Base-by-base conservation (phyloP, 2,329 filamentous ascomycete genomes). In the Botrytis squamosa region DNA sequence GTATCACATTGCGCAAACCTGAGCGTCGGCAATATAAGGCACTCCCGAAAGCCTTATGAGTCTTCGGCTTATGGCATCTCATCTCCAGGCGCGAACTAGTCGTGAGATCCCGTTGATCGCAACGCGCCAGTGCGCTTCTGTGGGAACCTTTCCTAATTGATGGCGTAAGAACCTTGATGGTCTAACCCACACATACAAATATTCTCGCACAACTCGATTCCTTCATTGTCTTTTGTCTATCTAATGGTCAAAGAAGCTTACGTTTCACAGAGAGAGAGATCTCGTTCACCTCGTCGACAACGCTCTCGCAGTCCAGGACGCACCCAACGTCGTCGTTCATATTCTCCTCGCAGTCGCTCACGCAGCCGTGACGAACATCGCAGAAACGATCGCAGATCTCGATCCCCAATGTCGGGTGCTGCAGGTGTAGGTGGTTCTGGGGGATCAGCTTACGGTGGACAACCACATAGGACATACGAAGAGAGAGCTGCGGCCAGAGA, bases 261-360 rank as follows among this genome's bases (percentile, higher is more conserved):
- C 79, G 76, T 77, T 74, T 79, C 75, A 78, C 87, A 95, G 93
- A 93, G 93, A 84, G 93, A 97, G 90, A 92, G 91, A 86, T 89
- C 89, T 83, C 91, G 94, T 84, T 97, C 94, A 81, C 92, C 93
- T 85, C 93, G 92, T 81, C 92, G 94, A 85, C 97, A 93, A 85
- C 73, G 73, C 60, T 75, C 74, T 59, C 74, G 74, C 7, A 75
- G 74, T 63, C 93, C 92, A 79, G 89, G 90, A 82, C 90, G 88
- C 76, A 86, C 87, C 76, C 85, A 88, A 81, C 89, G 88, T 81
- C 92, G 92, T 81, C 91, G 92, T 79, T 95, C 92, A 70, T 94
- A 92, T 82, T 93, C 92, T 75, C 91, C 92, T 76, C 91, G 92
- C 81, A 93, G 90, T 85, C 91, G 92, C 83, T 95, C 92, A 83